Percentiles rank a stretch among this genome's conserved stretches.
Conservation (phyloP, 306 rosid species). For the Prunus mira region DNA sequence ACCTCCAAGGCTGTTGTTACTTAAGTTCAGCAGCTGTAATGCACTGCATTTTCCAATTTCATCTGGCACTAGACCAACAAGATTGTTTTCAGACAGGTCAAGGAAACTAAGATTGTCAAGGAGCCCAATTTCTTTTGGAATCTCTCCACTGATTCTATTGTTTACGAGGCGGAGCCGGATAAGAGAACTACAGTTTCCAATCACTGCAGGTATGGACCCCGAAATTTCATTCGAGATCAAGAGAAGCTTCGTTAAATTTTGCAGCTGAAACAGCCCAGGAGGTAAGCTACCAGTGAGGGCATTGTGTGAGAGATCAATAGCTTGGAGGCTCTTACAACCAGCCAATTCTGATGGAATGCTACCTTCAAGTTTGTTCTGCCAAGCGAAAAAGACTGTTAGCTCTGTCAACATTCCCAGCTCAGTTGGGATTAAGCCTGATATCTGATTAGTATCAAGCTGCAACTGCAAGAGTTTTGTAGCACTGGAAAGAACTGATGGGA, state of each 20-base stretch:
- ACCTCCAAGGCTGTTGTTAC: slow-evolving; percentile 74
- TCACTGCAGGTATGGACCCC: slow-evolving; percentile 59
- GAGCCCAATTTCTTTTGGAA: slow-evolving; percentile 63
- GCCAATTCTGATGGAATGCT: slow-evolving; percentile 61
- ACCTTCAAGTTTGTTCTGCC: slow-evolving; percentile 91
- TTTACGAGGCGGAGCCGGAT: slow-evolving; percentile 56
- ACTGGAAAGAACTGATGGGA: slow-evolving; percentile 57
- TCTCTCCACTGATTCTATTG: slow-evolving; percentile 64
- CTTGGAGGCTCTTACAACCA: slow-evolving; percentile 58
- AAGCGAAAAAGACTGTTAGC: slow-evolving; percentile 64
- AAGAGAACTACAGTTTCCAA: slow-evolving; percentile 70
- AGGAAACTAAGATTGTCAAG: slow-evolving; percentile 59
- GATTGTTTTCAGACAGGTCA: slow-evolving; percentile 70
- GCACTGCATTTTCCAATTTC: slow-evolving; percentile 66
- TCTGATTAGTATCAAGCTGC: slow-evolving; percentile 71
- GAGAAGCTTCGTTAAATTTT: slow-evolving; percentile 69
- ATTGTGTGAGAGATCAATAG: slow-evolving; percentile 79
- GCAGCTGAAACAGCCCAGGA: slow-evolving; percentile 61
- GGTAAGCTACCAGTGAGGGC: slow-evolving; percentile 65
- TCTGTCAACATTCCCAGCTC: slow-evolving; percentile 56
- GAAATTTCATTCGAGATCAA: slow-evolving; percentile 71
- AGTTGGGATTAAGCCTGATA: slow-evolving; percentile 68
- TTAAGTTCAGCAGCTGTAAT: slow-evolving; percentile 77
- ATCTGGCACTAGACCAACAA: slow-evolving; percentile 55
- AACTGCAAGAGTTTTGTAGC: slow-evolving; percentile 67